Evolutionary conservation across 1,139 yeast genomes (phyloP), one percentile per base, ranked within the genome.

Genomic region (Suhomyces maxii): DNA sequence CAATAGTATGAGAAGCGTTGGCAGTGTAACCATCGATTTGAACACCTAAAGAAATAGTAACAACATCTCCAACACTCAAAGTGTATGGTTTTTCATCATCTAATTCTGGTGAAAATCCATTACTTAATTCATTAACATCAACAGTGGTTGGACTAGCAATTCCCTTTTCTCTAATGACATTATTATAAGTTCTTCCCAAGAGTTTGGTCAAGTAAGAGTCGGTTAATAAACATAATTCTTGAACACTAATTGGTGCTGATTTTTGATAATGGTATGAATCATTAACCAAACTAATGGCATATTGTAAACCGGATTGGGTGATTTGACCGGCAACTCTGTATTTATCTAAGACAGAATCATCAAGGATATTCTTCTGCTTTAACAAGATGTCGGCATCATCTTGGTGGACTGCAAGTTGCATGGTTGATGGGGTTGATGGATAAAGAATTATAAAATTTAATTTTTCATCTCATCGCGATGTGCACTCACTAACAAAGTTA

Each of bases 1-100:
- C 95, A 50, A 89, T 64, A 4, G 97, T 90, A 65, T 93, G 99
- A 30, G 95, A 82, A 7, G 82, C 83, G 61, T 83, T 82, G 5
- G 96, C 85, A 13, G 97, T 87, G 69, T 91, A 93, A 42, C 99
- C 99, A 65, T 93, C 99, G 56, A 93, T 82, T 54, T 93, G 97
- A 49, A 87, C 91, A 40, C 97, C 98, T 35, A 90, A 74, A 23
- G 86, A 74, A 47, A 93, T 79, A 49, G 93, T 90, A 36, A 88
- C 89, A 42, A 91, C 75, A 64, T 93, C 98, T 44, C 98, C 98
- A 33, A 83, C 82, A 47, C 73, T 69, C 60, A 88, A 81, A 39
- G 68, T 66, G 52, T 77, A 72, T 49, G 73, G 71, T 13, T 79
- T 56, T 37, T 68, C 73, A 56, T 88, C 96, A 57, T 82, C 89